phyloP scores from a whole-genome alignment of 306 rosid genomes.

The Lathyrus aphaca region DNA sequence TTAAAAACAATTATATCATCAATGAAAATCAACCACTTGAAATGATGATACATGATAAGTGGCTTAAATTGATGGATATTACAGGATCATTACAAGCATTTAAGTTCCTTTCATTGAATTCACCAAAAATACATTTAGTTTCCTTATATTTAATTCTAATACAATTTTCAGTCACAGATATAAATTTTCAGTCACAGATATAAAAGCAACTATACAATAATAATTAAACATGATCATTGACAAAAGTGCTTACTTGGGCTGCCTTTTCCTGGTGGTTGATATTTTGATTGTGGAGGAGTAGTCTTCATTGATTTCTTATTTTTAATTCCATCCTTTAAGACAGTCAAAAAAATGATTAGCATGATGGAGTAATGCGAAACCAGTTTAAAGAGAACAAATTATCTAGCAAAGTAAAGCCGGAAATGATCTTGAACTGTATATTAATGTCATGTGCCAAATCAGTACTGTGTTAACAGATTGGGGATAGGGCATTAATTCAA shows the following conservation, averaged over 20 bases:
- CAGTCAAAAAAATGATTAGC: conserved; percentile 12
- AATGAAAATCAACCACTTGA: conserved; percentile 15
- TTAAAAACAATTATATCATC: background rate
- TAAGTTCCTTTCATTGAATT: background rate
- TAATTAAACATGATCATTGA: conserved; percentile 8
- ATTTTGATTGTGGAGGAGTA: conserved; percentile 57
- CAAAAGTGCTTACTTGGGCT: conserved; percentile 64
- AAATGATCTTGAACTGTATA: background rate
- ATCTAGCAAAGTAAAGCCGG: background rate
- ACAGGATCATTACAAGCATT: conserved; percentile 6
- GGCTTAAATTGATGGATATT: background rate
- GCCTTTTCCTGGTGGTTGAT: conserved; percentile 72
- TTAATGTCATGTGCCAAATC: background rate
- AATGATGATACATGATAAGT: background rate
- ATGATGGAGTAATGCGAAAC: background rate
- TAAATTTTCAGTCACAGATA: background rate
- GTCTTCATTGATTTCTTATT: conserved; percentile 59
- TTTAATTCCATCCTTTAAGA: conserved; percentile 61
- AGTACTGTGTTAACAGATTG: background rate
- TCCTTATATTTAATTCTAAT: background rate
- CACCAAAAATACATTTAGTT: background rate
- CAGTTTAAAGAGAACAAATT: conserved; percentile 7
- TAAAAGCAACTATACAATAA: conserved; percentile 2
- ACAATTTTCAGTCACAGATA: background rate
- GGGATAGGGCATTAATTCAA: background rate